A percentile compares a stretch with the other conserved stretches of the same genome.
Conservation (phyloP, 2,329 filamentous ascomycete species). For the Stagonosporopsis rhizophila region DNA sequence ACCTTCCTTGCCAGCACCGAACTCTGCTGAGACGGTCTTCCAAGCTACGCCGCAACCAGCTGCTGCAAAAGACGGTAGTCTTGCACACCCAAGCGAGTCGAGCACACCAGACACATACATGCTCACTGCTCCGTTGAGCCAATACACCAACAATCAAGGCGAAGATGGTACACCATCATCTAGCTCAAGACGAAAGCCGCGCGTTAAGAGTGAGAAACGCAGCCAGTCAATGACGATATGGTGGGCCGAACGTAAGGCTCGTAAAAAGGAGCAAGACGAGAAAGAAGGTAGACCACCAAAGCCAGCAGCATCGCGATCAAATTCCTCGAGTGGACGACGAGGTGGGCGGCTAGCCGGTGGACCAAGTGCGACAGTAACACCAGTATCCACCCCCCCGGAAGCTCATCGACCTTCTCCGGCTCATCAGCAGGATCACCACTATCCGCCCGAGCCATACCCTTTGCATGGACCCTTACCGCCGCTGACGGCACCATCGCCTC, state of each 20-base stretch:
- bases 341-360: conserved; percentile 30
- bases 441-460: conserved; percentile 30
- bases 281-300: conserved; percentile 35
- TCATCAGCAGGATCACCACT: conserved; percentile 26
- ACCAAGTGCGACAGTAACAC: conserved; percentile 27
- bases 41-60: conserved; percentile 44
- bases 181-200: conserved; percentile 44
- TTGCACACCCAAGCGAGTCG: conserved; percentile 31
- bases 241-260: conserved; percentile 55
- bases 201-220: conserved; percentile 54
- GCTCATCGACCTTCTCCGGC: conserved; percentile 27
- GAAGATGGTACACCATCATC: conserved; percentile 38
- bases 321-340: conserved; percentile 32
- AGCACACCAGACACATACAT: conserved; percentile 46
- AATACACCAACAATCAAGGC: conserved; percentile 39
- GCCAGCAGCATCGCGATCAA: conserved; percentile 31
- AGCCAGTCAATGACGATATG: conserved; percentile 55
- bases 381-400: conserved; percentile 27
- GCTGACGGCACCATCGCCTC: conserved; percentile 29
- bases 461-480: conserved; percentile 26
- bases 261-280: conserved; percentile 44
- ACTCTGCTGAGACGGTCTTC: conserved; percentile 44
- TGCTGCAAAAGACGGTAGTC: conserved; percentile 28
- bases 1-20: conserved; percentile 31
- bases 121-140: conserved; percentile 43